These are phyloP conservation scores for Ploettnerulaceae sp. DNA, from an alignment of 2,329 filamentous ascomycete species.

Conservation along the genomic window DNA sequence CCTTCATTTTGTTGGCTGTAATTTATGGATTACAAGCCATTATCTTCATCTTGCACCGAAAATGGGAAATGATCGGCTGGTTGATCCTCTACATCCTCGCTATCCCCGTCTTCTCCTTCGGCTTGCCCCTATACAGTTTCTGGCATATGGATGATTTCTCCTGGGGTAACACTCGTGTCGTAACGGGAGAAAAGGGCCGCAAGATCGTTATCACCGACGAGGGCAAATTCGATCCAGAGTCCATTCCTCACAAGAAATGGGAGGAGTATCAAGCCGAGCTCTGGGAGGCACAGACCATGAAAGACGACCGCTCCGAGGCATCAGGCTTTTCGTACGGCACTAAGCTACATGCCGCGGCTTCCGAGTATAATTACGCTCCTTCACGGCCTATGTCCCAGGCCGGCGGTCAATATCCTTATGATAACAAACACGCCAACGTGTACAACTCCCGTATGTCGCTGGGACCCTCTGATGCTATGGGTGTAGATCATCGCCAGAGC, in stretches of 20 bases:
- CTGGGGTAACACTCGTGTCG: slow-evolving; percentile 98
- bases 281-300: slow-evolving; percentile 79
- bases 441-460: slow-evolving; percentile 69
- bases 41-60: slow-evolving; percentile 92
- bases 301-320: slow-evolving; percentile 77
- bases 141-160: slow-evolving; percentile 99
- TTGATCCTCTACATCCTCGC: slow-evolving; percentile 94
- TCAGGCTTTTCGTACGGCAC: slow-evolving; percentile 95
- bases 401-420: slow-evolving; percentile 28
- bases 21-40: slow-evolving; percentile 96
- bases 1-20: slow-evolving; percentile 87
- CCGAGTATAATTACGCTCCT: slow-evolving; percentile 65
- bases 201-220: slow-evolving; percentile 94
- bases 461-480: slow-evolving; percentile 62
- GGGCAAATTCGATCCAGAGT: slow-evolving; percentile 91
- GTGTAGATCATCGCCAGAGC: slow-evolving; percentile 40
- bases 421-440: slow-evolving; percentile 31
- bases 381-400: slow-evolving; percentile 44
- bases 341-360: slow-evolving; percentile 56
- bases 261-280: slow-evolving; percentile 98
- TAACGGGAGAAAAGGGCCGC: slow-evolving; percentile 87
- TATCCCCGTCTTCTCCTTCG: slow-evolving; percentile 87
- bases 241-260: slow-evolving; percentile 97
- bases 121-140: slow-evolving; percentile 87
- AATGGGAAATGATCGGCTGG: slow-evolving; percentile 99